These are phyloP conservation scores for Pochonia chlamydosporia DNA, from an alignment of 2,329 filamentous ascomycete genomes.

Conservation along the genomic window DNA sequence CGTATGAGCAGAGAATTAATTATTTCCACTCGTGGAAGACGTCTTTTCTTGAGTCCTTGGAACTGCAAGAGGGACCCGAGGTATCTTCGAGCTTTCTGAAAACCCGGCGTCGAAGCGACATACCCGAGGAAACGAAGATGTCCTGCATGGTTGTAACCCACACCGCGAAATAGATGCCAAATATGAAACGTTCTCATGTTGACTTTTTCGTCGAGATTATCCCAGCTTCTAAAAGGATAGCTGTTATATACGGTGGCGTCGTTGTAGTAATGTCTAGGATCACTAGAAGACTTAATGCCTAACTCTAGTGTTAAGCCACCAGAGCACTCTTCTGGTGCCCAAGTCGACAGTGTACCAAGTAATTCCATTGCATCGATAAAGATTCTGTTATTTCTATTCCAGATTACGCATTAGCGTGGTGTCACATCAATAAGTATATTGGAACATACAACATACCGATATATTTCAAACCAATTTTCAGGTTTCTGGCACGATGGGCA, in stretches of 20 bases:
- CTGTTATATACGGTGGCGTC: slow-evolving; percentile 3
- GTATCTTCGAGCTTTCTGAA: neutral
- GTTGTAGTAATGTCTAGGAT: slow-evolving; percentile 4
- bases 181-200: neutral
- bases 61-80: slow-evolving; percentile 6
- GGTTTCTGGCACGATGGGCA: slow-evolving; percentile 6
- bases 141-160: neutral
- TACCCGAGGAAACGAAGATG: neutral
- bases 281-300: slow-evolving; percentile 5
- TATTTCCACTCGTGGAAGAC: slow-evolving; percentile 2
- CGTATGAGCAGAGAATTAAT: slow-evolving; percentile 4
- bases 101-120: too few relatives aligned
- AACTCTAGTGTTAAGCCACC: slow-evolving; percentile 6
- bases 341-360: slow-evolving; percentile 6
- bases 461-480: slow-evolving; percentile 7
- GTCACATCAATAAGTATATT: neutral
- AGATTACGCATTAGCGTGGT: slow-evolving; percentile 2
- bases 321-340: slow-evolving; percentile 3
- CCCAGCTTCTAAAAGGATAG: slow-evolving; percentile 8
- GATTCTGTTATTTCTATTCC: slow-evolving; percentile 5
- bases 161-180: neutral
- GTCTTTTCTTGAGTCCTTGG: slow-evolving; percentile 5
- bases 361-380: slow-evolving; percentile 4
- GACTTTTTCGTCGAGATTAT: slow-evolving; percentile 3
- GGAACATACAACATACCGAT: slow-evolving; percentile 8